These are phyloP conservation scores for Annulohypoxylon nitens DNA, from an alignment of 495 filamentous ascomycete genomes.

Conservation along the genomic window DNA sequence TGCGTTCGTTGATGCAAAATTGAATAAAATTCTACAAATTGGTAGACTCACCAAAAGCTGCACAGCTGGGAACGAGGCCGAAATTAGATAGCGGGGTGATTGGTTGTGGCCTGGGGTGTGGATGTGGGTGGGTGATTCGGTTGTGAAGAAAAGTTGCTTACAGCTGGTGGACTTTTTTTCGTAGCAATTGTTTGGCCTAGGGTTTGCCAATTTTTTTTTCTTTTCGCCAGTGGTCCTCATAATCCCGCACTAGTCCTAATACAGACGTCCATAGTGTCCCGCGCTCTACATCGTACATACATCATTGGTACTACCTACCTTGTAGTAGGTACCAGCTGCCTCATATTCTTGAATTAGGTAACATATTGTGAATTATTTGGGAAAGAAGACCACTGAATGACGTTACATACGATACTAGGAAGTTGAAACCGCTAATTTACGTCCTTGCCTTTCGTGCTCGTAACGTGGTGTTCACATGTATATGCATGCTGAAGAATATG, in stretches of 20 bases:
- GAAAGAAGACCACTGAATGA: no score
- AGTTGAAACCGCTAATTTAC: no score
- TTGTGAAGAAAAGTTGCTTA: constrained; percentile 45
- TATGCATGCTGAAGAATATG: no score
- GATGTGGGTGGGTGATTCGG: constrained; percentile 35
- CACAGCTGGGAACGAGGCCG: constrained; percentile 27
- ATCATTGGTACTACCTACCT: not conserved
- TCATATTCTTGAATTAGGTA: no score
- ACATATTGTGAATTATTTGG: no score
- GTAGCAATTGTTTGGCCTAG: constrained; percentile 42
- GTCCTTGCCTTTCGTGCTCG: no score
- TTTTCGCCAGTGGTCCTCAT: constrained; percentile 18
- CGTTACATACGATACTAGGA: no score
- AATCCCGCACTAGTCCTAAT: constrained; percentile 28
- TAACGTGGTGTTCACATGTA: no score
- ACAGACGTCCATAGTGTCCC: constrained; percentile 15
- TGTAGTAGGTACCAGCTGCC: no score
- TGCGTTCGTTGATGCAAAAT: constrained; percentile 8
- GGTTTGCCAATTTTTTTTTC: constrained; percentile 34
- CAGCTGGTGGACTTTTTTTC: constrained; percentile 36
- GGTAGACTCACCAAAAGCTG: constrained; percentile 31
- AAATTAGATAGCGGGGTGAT: constrained; percentile 46
- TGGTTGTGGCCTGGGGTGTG: constrained; percentile 41
- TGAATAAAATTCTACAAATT: constrained; percentile 8
- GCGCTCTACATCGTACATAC: not conserved